Evolutionary conservation across 1,139 yeast genomes (phyloP).

Genomic region (Kurtzmaniella quercitrusa): DNA sequence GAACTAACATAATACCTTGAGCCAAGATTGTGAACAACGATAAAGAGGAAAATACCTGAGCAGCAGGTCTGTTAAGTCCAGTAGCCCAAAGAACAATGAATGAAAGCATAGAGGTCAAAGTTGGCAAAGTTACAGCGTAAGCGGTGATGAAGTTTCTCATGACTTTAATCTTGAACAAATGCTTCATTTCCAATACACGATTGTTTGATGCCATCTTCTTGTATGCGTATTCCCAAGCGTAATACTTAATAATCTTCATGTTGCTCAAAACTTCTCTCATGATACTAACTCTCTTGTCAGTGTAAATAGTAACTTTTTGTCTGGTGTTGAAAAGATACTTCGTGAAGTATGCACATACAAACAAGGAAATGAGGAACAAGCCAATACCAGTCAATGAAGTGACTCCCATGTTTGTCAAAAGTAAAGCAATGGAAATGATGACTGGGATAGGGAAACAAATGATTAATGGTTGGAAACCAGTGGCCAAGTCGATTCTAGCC

Average conservation of each 20-base stretch:
- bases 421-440: slow-evolving; percentile 33
- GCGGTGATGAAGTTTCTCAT: slow-evolving; percentile 44
- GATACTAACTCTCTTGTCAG: slow-evolving; percentile 40
- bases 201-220: slow-evolving; percentile 30
- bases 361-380: slow-evolving; percentile 35
- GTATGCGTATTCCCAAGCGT: slow-evolving; percentile 48
- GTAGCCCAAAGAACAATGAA: slow-evolving; percentile 44
- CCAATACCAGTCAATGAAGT: slow-evolving; percentile 43
- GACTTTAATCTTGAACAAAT: slow-evolving; percentile 40
- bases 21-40: slow-evolving; percentile 50
- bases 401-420: slow-evolving; percentile 35
- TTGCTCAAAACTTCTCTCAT: slow-evolving; percentile 43
- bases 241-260: slow-evolving; percentile 42
- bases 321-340: slow-evolving; percentile 32
- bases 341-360: slow-evolving; percentile 35
- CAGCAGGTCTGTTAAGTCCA: slow-evolving; percentile 31
- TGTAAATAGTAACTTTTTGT: slow-evolving; percentile 35
- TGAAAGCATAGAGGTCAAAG: slow-evolving; percentile 36
- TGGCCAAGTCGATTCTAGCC: slow-evolving; percentile 43
- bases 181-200: slow-evolving; percentile 37
- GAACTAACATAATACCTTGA: slow-evolving; percentile 48
- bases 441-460: slow-evolving; percentile 45
- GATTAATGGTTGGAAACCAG: slow-evolving; percentile 44
- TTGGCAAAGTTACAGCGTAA: slow-evolving; percentile 43
- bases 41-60: slow-evolving; percentile 47